These are phyloP conservation scores for Rhizomucor pusillus DNA, from an alignment of 371 early-diverging fungal genomes.

Conservation along the genomic window DNA sequence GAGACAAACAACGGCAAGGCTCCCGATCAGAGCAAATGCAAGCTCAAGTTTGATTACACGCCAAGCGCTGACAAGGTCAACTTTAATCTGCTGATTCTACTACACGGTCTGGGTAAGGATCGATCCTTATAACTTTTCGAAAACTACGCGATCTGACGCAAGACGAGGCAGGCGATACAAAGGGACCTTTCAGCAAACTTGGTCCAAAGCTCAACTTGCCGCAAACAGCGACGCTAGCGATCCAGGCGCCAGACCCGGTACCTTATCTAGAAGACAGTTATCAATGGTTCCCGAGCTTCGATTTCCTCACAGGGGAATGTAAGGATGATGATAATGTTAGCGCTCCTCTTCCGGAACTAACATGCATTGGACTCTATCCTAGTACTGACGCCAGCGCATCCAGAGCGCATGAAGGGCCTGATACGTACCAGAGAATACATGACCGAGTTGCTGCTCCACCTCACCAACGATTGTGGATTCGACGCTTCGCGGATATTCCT, in stretches of 20 bases:
- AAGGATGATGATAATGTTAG: constrained; percentile 14
- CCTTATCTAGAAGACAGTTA: constrained; percentile 62
- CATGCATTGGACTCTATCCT: background rate
- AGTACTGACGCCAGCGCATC: constrained; percentile 49
- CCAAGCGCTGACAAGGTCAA: constrained; percentile 62
- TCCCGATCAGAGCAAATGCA: constrained; percentile 30
- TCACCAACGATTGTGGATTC: constrained; percentile 44
- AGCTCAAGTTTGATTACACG: constrained; percentile 47
- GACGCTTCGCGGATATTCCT: constrained; percentile 51
- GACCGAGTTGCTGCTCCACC: constrained; percentile 37
- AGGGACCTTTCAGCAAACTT: constrained; percentile 57
- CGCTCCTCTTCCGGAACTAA: background rate
- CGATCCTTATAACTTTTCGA: no score
- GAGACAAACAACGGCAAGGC: background rate
- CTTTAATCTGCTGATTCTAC: constrained; percentile 65
- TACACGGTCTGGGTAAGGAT: constrained; percentile 76
- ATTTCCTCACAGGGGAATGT: constrained; percentile 57
- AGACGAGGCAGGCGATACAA: constrained; percentile 42
- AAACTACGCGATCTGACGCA: no score
- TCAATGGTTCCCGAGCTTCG: constrained; percentile 70
- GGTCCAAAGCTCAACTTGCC: constrained; percentile 62
- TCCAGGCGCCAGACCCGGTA: constrained; percentile 64
- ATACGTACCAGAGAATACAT: constrained; percentile 31
- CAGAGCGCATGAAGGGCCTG: constrained; percentile 44
- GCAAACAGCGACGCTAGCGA: constrained; percentile 63